Evolutionary conservation across 805 yeast genomes (phyloP).

Genomic region (Cyberlindnera galapagoensis): DNA sequence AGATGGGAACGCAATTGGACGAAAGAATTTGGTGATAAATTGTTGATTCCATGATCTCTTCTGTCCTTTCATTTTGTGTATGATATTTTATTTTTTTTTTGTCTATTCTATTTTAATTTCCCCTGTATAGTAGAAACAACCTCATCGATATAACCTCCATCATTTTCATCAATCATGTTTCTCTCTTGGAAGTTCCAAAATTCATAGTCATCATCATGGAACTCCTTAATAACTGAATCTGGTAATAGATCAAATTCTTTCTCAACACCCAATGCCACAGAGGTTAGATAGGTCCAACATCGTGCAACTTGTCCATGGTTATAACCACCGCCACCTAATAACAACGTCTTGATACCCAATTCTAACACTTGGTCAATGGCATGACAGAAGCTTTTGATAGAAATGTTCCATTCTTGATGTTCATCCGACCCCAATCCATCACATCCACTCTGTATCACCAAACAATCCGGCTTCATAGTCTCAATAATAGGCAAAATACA

Average conservation of each 20-base stretch:
- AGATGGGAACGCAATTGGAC: conserved; percentile 83
- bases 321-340: conserved; percentile 79
- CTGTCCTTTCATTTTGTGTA: conserved; percentile 5
- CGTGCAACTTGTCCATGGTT: conserved; percentile 55
- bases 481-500: conserved; percentile 38
- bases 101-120: no score
- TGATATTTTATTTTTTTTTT: conserved; percentile 3
- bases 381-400: conserved; percentile 41
- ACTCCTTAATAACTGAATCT: conserved; percentile 41
- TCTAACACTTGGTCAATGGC: conserved; percentile 27
- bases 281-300: conserved; percentile 41
- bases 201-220: conserved; percentile 33
- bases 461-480: conserved; percentile 38
- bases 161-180: conserved; percentile 27
- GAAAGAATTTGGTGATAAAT: conserved; percentile 16
- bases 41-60: conserved; percentile 9
- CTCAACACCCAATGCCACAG: conserved; percentile 10
- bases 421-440: conserved; percentile 69
- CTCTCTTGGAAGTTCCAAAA: conserved; percentile 40
- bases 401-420: conserved; percentile 63
- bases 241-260: conserved; percentile 42
- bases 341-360: conserved; percentile 31
- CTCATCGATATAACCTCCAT: conserved; percentile 25
- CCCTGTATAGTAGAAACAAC: no score
- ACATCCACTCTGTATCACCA: conserved; percentile 66